phyloP scores from a whole-genome alignment of 2,329 filamentous ascomycete genomes.

The Bipolaris cookei region DNA sequence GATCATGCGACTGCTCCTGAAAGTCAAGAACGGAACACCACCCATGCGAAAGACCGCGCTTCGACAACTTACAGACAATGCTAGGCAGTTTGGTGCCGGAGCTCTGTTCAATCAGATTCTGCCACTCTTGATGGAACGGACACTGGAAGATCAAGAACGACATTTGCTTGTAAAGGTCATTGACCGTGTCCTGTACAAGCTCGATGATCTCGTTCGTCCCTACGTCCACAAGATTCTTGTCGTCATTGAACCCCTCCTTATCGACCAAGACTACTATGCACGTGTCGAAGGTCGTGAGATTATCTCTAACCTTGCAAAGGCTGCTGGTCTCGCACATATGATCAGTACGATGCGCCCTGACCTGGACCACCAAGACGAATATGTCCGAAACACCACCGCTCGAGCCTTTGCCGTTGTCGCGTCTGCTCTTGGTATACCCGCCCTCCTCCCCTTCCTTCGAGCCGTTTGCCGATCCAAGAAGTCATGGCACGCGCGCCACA shows the following conservation, averaged over 20 bases:
- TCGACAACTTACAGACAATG: slow-evolving; percentile 96
- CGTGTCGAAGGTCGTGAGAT: slow-evolving; percentile 98
- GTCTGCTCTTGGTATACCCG: slow-evolving; percentile 92
- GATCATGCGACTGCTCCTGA: slow-evolving; percentile 94
- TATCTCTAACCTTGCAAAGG: slow-evolving; percentile 96
- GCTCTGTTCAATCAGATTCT: slow-evolving; percentile 97
- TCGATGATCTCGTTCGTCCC: slow-evolving; percentile 93
- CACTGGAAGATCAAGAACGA: slow-evolving; percentile 94
- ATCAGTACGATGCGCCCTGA: slow-evolving; percentile 99
- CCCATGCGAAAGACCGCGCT: slow-evolving; percentile 98
- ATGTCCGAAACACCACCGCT: slow-evolving; percentile 96
- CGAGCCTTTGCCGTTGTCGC: slow-evolving; percentile 97
- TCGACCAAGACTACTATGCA: slow-evolving; percentile 99
- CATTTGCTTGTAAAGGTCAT: slow-evolving; percentile 99
- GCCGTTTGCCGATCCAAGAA: slow-evolving; percentile 98
- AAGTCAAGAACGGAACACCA: slow-evolving; percentile 98
- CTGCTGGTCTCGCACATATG: slow-evolving; percentile 96
- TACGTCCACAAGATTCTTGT: slow-evolving; percentile 99
- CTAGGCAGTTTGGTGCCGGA: slow-evolving; percentile 91
- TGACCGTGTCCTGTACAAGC: slow-evolving; percentile 96
- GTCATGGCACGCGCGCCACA: slow-evolving; percentile 97
- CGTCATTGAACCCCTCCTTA: slow-evolving; percentile 97
- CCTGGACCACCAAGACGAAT: slow-evolving; percentile 98
- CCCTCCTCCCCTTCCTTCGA: slow-evolving; percentile 89
- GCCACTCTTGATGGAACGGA: slow-evolving; percentile 97